A percentile compares a stretch with the other conserved stretches of the same genome.
Evolutionary conservation across 176 grass and related monocot genomes (phyloP).

Genomic region (Zizania latifolia): DNA sequence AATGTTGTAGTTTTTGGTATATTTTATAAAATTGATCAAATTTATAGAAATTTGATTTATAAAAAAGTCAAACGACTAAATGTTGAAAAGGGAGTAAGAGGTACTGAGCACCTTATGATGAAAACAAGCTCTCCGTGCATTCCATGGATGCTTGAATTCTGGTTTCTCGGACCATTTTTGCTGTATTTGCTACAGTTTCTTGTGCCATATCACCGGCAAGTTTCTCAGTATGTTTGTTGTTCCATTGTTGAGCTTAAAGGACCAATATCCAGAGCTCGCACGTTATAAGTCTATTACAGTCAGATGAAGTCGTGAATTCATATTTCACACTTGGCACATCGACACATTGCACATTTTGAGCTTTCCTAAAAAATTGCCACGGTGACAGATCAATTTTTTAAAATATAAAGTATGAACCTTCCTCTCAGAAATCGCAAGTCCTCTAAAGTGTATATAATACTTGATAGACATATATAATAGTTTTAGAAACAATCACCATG

Average conservation of each 20-base stretch:
- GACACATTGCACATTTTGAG: neutral
- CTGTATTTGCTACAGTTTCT: neutral
- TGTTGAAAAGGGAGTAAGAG: too few species aligned
- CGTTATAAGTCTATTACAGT: neutral
- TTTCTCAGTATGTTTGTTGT: neutral
- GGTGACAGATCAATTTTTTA: neutral
- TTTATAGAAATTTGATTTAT: too few species aligned
- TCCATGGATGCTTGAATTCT: neutral
- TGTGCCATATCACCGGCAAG: neutral
- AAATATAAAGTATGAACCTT: neutral
- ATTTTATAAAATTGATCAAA: too few species aligned
- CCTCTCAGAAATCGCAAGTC: neutral
- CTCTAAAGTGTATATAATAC: neutral
- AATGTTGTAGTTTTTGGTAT: too few species aligned
- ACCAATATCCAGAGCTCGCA: neutral
- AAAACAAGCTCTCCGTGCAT: neutral
- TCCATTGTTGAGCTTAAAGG: neutral
- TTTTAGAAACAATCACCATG: neutral
- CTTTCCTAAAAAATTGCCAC: neutral
- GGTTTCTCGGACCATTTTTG: neutral
- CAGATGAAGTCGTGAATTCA: neutral
- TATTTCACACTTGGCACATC: neutral
- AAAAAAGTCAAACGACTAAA: too few species aligned
- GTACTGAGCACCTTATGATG: neutral
- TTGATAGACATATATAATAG: neutral